Evolutionary conservation across 139 green algal genomes (phyloP), one percentile per base, ranked within the genome.

Genomic region (Nannochloris sp.): DNA sequence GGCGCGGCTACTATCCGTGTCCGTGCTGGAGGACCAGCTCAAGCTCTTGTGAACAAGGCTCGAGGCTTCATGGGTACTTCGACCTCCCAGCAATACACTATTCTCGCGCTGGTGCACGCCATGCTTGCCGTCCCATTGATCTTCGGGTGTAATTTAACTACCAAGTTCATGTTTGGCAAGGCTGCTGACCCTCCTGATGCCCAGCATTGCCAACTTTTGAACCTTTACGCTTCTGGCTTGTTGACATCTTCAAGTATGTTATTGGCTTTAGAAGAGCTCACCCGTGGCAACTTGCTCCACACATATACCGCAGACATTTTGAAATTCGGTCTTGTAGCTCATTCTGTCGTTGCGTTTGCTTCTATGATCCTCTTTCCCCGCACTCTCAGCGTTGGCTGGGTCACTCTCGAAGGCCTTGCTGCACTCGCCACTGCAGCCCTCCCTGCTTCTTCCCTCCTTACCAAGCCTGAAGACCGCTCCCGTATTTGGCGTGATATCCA

Each of bases 151-250:
- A 44, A 67, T 12, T 29, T 34, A 57, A 68, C 30, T 14, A 59
- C 68, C 0, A 54, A 60, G 9, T 25, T 29, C n/a, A 14, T 54
- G 23, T 75, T 71, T 71, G 68, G 68, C 48, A 46, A n/a, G 0
- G 60, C 68, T 2, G 68, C 68, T 13, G 29, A 66, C 2, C 68
- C 68, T 1, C 25, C 38, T 0, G 68, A 75, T n/a, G 51, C 57
- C 23, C 68, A 75, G 61, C 60, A 75, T 58, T 19, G 10, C 0
- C 68, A 75, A 35, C 32, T 53, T 36, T 53, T 75, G 30, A 12
- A 37, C 30, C 51, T 75, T 29, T 32, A 65, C 36, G 48, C 46
- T 13, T 60, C 37, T 4, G 37, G 48, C 8, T 38, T 75, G 36
- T 4, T 58, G 4, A 44, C 60, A 6, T 30, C 38, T 6, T 48